These are phyloP conservation scores for Cordyceps cicadae DNA, from an alignment of 2,329 filamentous ascomycete species.

Conservation along the genomic window DNA sequence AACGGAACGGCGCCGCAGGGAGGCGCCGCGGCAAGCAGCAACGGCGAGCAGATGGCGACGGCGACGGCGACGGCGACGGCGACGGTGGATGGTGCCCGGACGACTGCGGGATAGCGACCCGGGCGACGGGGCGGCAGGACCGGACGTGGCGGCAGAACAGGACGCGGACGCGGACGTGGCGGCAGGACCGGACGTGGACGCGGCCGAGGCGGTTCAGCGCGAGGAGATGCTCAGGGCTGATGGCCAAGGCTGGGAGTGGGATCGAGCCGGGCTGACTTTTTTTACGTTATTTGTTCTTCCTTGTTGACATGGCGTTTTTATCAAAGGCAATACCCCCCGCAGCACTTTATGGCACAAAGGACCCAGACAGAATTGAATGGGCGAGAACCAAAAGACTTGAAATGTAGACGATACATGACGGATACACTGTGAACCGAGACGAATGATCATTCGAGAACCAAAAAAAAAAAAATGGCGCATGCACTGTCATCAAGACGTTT, in stretches of 20 bases:
- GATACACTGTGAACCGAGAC: neutral
- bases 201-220: neutral
- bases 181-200: neutral
- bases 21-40: neutral
- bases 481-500: neutral
- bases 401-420: neutral
- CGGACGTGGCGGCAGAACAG: neutral
- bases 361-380: neutral
- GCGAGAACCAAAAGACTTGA: neutral
- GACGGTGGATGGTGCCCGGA: neutral
- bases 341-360: neutral
- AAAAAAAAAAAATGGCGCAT: neutral
- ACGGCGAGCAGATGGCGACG: neutral
- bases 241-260: neutral
- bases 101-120: slow-evolving; percentile 1
- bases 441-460: neutral
- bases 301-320: neutral
- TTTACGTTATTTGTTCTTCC: neutral
- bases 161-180: neutral
- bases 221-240: neutral
- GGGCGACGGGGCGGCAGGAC: neutral
- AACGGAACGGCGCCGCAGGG: neutral
- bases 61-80: neutral
- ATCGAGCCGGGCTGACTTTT: neutral
- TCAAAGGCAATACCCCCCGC: neutral